These are phyloP conservation scores for Bocquillonia castaneifolia DNA, from an alignment of 441 rosid species.

Conservation along the genomic window DNA sequence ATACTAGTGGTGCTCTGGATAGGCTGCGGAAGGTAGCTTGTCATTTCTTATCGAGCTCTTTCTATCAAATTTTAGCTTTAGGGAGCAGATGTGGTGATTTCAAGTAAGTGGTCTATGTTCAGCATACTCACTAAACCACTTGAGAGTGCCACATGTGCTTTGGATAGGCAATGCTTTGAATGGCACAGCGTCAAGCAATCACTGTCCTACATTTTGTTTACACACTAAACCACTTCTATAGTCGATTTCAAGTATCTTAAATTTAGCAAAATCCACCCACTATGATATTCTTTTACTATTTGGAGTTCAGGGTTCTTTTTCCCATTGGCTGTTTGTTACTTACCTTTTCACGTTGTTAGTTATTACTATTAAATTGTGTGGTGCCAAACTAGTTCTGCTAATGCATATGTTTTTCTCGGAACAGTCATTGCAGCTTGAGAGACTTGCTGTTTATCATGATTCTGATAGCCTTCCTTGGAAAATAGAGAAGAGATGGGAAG, in stretches of 20 bases:
- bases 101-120: too few species aligned
- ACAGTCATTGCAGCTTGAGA: constrained; percentile 93
- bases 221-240: too few species aligned
- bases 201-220: too few species aligned
- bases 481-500: constrained; percentile 84
- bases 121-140: too few species aligned
- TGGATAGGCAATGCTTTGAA: too few species aligned
- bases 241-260: too few species aligned
- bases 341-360: constrained; percentile 2
- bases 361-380: constrained; percentile 11
- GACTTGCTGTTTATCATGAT: constrained; percentile 95
- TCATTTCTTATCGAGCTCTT: constrained; percentile 21
- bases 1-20: constrained; percentile 96
- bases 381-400: constrained; percentile 22
- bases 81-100: too few species aligned
- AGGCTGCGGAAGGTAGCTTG: constrained; percentile 78
- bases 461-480: constrained; percentile 74
- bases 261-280: too few species aligned
- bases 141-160: too few species aligned
- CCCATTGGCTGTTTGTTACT: neutral
- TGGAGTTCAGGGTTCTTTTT: neutral
- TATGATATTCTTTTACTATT: neutral
- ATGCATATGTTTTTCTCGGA: constrained; percentile 20
- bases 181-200: too few species aligned
- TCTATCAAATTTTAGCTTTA: constrained; percentile 2